Evolutionary conservation across 2,329 filamentous ascomycete species (phyloP).

Genomic region (Stachybotrys chartarum): DNA sequence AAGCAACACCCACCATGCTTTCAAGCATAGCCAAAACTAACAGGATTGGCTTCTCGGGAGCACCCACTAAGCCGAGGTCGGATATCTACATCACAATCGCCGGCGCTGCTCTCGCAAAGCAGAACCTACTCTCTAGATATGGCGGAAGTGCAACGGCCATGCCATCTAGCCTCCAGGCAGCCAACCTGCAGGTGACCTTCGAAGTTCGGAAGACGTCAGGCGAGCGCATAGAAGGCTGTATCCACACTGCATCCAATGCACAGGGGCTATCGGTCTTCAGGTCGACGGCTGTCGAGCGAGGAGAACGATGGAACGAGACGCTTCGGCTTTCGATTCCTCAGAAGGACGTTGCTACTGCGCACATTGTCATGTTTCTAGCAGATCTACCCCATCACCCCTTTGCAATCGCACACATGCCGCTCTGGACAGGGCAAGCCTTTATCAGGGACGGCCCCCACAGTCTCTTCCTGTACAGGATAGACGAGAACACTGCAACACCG

Average conservation of each 20-base stretch:
- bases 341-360: constrained; percentile 72
- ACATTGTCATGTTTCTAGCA: constrained; percentile 83
- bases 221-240: constrained; percentile 79
- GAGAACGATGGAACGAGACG: constrained; percentile 82
- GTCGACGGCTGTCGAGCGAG: constrained; percentile 71
- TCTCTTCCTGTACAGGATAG: constrained; percentile 80
- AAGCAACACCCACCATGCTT: constrained; percentile 79
- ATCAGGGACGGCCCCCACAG: constrained; percentile 77
- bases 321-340: constrained; percentile 73
- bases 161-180: constrained; percentile 52
- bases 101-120: constrained; percentile 69
- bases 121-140: constrained; percentile 61
- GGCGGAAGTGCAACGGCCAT: constrained; percentile 70
- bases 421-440: constrained; percentile 91
- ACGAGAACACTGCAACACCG: constrained; percentile 74
- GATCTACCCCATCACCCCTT: constrained; percentile 85
- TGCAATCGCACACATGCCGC: constrained; percentile 83
- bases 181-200: constrained; percentile 78
- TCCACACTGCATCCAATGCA: constrained; percentile 78
- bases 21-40: constrained; percentile 73
- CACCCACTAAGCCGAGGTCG: constrained; percentile 78
- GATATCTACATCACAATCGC: constrained; percentile 91
- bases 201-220: constrained; percentile 78
- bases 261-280: constrained; percentile 78
- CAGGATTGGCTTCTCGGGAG: constrained; percentile 90